phyloP scores from a whole-genome alignment of 352 stramenopile species.

The Bremia lactucae region DNA sequence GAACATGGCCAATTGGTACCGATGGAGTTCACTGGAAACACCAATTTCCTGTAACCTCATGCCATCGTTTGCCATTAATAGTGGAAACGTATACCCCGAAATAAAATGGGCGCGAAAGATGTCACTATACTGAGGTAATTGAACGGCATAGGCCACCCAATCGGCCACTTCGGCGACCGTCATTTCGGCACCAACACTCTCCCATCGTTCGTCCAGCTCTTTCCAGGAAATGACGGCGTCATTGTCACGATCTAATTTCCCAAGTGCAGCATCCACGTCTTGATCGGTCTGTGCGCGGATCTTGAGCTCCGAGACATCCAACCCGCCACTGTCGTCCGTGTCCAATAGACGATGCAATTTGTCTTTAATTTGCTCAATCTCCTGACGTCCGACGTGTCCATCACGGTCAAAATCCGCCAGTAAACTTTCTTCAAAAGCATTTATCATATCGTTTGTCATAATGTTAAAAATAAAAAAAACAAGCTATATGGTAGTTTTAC shows the following conservation, averaged over 20 bases:
- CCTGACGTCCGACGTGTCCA: constrained; percentile 50
- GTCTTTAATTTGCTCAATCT: constrained; percentile 76
- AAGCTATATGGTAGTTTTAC: constrained; percentile 7
- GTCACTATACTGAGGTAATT: constrained; percentile 73
- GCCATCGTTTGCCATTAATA: constrained; percentile 79
- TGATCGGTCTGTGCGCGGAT: constrained; percentile 39
- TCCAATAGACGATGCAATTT: constrained; percentile 76
- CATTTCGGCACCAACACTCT: constrained; percentile 74
- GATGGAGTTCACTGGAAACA: constrained; percentile 56
- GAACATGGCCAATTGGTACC: constrained; percentile 73
- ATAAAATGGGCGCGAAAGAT: constrained; percentile 73
- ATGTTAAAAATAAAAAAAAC: no score
- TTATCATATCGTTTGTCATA: no score
- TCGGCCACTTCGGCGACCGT: constrained; percentile 74
- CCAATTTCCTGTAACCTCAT: constrained; percentile 59
- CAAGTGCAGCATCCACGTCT: constrained; percentile 56
- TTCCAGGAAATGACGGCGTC: constrained; percentile 75
- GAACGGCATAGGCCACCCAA: constrained; percentile 71
- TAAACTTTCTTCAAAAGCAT: constrained; percentile 58
- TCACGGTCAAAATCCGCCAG: constrained; percentile 76
- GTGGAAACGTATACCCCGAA: constrained; percentile 77
- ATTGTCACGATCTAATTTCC: constrained; percentile 67
- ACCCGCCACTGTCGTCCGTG: constrained; percentile 59
- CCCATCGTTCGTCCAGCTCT: constrained; percentile 76
- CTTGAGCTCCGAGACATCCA: constrained; percentile 67